Percentiles rank a stretch among this genome's conserved stretches.
Evolutionary conservation across 768 basidiomycete species (phyloP).

Genomic region (Boletus rubescentipes): DNA sequence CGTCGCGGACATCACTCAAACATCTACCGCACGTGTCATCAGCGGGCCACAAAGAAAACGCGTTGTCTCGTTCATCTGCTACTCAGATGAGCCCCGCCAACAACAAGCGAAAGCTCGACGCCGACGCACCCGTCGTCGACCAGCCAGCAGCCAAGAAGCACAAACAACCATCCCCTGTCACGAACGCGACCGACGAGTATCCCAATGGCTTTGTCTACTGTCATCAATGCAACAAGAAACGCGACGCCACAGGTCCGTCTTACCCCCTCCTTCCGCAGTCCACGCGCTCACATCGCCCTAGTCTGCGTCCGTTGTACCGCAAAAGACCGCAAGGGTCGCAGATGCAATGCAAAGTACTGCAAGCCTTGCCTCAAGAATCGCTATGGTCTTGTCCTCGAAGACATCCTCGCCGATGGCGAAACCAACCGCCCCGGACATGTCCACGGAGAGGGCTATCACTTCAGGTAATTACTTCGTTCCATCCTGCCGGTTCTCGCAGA

Average conservation of each 20-base stretch:
- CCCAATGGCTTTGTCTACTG: conserved; percentile 53
- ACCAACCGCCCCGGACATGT: conserved; percentile 28
- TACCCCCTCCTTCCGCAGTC: not conserved
- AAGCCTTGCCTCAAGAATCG: conserved; percentile 63
- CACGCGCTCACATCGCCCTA: conserved; percentile 17
- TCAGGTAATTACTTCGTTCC: conserved; percentile 43
- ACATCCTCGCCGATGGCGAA: conserved; percentile 41
- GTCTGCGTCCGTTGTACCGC: conserved; percentile 41
- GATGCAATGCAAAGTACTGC: conserved; percentile 63
- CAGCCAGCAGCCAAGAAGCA: conserved; percentile 20
- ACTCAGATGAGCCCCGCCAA: conserved; percentile 31
- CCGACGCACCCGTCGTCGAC: conserved; percentile 14
- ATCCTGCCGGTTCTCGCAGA: conserved; percentile 7
- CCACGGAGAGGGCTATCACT: conserved; percentile 41
- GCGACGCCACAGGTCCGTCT: conserved; percentile 47
- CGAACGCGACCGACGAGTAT: conserved; percentile 27
- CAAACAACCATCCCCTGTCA: conserved; percentile 29
- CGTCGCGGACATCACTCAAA: conserved; percentile 25
- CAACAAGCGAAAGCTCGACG: conserved; percentile 53
- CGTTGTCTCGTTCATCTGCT: conserved; percentile 37
- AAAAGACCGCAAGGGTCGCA: conserved; percentile 33
- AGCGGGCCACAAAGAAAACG: conserved; percentile 46
- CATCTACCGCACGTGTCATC: conserved; percentile 28
- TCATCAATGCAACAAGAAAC: conserved; percentile 71
- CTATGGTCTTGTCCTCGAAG: conserved; percentile 48